These are phyloP conservation scores for Colletotrichum zoysiae DNA, from an alignment of 2,329 filamentous ascomycete genomes.

Conservation along the genomic window DNA sequence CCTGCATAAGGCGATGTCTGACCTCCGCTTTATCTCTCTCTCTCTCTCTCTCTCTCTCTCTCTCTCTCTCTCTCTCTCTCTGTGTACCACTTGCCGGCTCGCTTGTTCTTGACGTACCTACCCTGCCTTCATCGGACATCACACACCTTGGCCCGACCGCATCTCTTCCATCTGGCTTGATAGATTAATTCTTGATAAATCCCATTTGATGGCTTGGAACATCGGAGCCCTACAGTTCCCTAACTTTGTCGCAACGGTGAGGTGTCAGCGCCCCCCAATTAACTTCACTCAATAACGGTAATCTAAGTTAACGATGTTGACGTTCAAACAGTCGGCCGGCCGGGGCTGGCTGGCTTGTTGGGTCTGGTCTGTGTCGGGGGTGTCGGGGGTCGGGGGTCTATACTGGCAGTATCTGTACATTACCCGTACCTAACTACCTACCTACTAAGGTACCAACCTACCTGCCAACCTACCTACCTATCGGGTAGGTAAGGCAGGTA, in stretches of 20 bases:
- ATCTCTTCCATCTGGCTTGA: constrained; percentile 18
- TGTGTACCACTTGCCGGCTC: constrained; percentile 22
- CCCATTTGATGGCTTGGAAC: not conserved
- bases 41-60: not conserved
- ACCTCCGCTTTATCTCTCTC: constrained; percentile 6
- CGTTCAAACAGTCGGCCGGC: constrained; percentile 39
- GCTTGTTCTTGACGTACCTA: constrained; percentile 21
- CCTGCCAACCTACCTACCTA: not conserved
- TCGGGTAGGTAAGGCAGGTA: not conserved
- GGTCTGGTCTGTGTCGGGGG: constrained; percentile 11
- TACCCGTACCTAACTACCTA: not conserved
- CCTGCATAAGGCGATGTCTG: constrained; percentile 26
- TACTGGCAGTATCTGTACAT: constrained; percentile 5
- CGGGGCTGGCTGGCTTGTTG: constrained; percentile 34
- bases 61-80: constrained; percentile 16
- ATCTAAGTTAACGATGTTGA: constrained; percentile 35
- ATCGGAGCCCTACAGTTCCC: not conserved
- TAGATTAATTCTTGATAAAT: constrained; percentile 14
- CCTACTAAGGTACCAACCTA: too few relatives aligned
- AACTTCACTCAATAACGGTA: constrained; percentile 19
- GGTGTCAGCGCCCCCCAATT: constrained; percentile 24
- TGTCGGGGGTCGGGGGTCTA: constrained; percentile 14
- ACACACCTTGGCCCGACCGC: constrained; percentile 30
- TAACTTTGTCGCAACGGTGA: not conserved
- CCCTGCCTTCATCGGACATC: constrained; percentile 33